phyloP scores from a whole-genome alignment of 345 rosid species.

The Euphorbia tirucalli region DNA sequence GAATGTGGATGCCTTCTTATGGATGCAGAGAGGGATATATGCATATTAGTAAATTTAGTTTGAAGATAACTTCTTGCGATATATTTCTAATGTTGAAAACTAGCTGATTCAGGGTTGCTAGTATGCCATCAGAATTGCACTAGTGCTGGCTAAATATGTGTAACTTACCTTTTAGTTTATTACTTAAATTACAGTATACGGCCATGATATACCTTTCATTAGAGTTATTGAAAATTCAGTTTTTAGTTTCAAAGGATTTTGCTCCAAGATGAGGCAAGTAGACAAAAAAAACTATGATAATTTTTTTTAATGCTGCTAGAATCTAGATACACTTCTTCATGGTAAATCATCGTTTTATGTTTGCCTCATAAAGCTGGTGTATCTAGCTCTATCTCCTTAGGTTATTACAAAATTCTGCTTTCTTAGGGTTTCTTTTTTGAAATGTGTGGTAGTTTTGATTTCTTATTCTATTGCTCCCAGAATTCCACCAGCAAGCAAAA shows the following conservation, averaged over 20 bases:
- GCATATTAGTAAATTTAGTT: too few relatives aligned
- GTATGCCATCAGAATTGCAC: background rate
- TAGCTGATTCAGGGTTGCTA: background rate
- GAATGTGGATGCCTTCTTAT: background rate
- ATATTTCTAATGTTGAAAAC: background rate
- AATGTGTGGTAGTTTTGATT: background rate
- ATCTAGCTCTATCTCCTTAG: background rate
- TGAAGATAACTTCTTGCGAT: too few relatives aligned
- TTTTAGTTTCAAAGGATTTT: background rate
- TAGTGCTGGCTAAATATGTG: background rate
- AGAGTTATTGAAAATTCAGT: background rate
- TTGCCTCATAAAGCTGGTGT: background rate
- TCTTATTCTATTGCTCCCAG: slow-evolving; percentile 31
- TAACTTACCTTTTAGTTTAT: background rate
- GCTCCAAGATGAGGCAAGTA: background rate
- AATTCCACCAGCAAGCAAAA: slow-evolving; percentile 46
- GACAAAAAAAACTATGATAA: background rate
- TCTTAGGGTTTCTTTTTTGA: background rate
- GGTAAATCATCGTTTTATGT: background rate
- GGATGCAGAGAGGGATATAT: background rate
- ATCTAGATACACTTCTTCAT: background rate
- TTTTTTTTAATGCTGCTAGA: background rate
- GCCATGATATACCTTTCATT: background rate
- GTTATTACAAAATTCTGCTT: background rate
- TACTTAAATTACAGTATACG: background rate